A percentile compares a stretch with the other conserved stretches of the same genome.
Evolutionary conservation across 208 protist genomes (phyloP).

Genomic region (Crithidia fasciculata): DNA sequence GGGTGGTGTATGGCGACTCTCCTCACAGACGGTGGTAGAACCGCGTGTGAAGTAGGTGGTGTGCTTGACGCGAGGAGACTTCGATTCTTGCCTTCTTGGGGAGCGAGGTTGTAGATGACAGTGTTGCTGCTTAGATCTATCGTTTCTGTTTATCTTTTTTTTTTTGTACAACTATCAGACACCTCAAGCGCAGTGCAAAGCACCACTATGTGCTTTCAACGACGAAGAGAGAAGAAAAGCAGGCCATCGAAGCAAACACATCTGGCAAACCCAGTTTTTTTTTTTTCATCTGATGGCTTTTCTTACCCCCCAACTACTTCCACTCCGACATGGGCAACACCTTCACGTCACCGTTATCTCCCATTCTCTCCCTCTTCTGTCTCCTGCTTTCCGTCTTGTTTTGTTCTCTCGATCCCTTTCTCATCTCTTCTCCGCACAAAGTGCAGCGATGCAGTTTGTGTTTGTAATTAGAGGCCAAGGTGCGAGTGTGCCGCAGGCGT

Average conservation of each 20-base stretch:
- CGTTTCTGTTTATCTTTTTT: neutral
- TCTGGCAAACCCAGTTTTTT: neutral
- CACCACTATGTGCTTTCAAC: too few relatives aligned
- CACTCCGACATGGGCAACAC: neutral
- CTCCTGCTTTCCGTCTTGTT: neutral
- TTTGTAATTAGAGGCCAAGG: constrained; percentile 17
- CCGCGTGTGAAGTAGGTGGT: too few relatives aligned
- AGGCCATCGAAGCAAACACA: too few relatives aligned
- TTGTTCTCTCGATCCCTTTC: neutral
- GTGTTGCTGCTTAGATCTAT: too few relatives aligned
- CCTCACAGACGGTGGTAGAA: constrained; percentile 2
- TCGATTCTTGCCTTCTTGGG: neutral
- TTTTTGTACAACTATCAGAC: neutral
- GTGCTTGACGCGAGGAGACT: neutral
- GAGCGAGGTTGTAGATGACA: too few relatives aligned
- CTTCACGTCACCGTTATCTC: neutral
- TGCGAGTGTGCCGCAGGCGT: constrained; percentile 17
- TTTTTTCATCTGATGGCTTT: neutral
- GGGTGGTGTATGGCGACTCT: constrained; percentile 29
- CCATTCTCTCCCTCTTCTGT: neutral
- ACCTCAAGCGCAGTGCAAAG: neutral
- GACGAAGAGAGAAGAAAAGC: too few relatives aligned
- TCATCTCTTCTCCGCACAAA: neutral
- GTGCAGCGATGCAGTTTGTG: constrained; percentile 31
- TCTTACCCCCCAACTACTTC: neutral